These are phyloP conservation scores for Citrus cavaleriei DNA, from an alignment of 345 rosid species.

Conservation along the genomic window DNA sequence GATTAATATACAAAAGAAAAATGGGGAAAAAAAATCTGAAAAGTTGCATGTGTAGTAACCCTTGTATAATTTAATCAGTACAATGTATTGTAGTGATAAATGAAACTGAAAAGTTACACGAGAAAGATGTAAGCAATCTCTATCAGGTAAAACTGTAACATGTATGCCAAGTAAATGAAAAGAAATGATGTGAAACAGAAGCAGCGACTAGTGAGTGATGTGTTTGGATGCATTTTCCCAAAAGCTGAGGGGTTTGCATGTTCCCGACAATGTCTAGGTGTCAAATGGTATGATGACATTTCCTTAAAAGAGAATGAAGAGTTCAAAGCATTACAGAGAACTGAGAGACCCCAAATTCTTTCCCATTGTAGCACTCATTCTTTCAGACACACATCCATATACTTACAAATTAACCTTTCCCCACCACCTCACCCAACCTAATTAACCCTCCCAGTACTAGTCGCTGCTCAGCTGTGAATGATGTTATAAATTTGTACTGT, in stretches of 20 bases:
- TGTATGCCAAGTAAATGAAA: constrained; percentile 10
- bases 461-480: too few species aligned
- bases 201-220: neutral
- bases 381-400: constrained; percentile 16
- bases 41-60: constrained; percentile 8
- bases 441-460: neutral
- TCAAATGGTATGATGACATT: constrained; percentile 68
- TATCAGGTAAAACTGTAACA: neutral
- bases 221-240: constrained; percentile 40
- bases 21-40: neutral
- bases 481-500: too few species aligned
- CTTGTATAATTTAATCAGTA: neutral
- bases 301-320: constrained; percentile 48
- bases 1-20: too few species aligned
- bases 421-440: neutral
- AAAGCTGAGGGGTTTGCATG: constrained; percentile 71
- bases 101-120: constrained; percentile 14
- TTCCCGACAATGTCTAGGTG: constrained; percentile 77
- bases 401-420: constrained; percentile 13
- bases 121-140: neutral
- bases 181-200: neutral
- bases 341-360: constrained; percentile 32
- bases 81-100: neutral
- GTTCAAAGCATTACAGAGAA: constrained; percentile 50
- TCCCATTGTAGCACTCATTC: constrained; percentile 33